Evolutionary conservation across 805 yeast genomes (phyloP), one percentile per base, ranked within the genome.

Genomic region (Jamesozyma piceae): DNA sequence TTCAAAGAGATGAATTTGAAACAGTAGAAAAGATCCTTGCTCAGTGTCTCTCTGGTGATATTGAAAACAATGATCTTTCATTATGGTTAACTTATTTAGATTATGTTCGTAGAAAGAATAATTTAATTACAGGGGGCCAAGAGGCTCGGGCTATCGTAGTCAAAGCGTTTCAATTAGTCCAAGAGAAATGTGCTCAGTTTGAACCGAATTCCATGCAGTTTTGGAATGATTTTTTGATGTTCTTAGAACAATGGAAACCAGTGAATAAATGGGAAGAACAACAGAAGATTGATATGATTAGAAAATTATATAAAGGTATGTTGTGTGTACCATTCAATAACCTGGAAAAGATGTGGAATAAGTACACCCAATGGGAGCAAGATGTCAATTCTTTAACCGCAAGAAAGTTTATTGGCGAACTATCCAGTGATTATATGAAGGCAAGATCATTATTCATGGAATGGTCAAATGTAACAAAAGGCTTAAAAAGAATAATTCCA

Each of bases 151-250:
- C 79, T 10, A 73, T 75, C 1, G 83, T 89, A 13, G 69, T 81
- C 15, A 82, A 79, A 56, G 95, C 96, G 0, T 90, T 80, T 58
- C 94, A 88, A 47, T 76, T 83, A 57, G 95, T 94, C 1, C 67
- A 84, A 17, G 77, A 73, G 24, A 75, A 78, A 46, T 85, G 89
- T 39, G 96, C 96, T 0, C 63, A 77, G 27, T 56, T 51, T 42
- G 97, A 92, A 58, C 74, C 82, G 4, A 69, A 74, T 29, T 74
- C 89, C 17, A 80, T 82, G 27, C 68, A 68, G 2, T 64, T 92
- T 34, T 90, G 96, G 95, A 69, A 72, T 38, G 92, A 84, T 51
- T 92, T 86, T 57, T 58, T 92, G n/a, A 79, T 73, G 9, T 88
- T 87, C 54, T 71, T 88, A 47, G 80, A 78, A 49, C 67, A 74